Conservation (phyloP, 2,329 filamentous ascomycete genomes). For the Clarireedia homoeocarpa region DNA sequence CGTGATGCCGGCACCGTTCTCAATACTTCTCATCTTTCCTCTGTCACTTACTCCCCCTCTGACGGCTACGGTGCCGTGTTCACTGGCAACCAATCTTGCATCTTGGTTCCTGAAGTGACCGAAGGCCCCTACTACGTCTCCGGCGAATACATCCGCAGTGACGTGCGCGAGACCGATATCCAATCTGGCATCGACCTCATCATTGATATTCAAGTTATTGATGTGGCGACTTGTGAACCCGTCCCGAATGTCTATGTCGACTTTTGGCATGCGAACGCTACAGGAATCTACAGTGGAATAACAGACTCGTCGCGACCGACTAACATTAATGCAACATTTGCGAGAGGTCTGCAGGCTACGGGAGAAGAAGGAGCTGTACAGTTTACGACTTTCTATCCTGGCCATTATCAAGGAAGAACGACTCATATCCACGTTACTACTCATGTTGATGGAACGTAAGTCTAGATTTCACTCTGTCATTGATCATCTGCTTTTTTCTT, state of each 20-base stretch:
- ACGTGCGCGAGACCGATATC: constrained; percentile 33
- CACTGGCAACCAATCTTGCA: constrained; percentile 23
- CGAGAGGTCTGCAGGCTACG: constrained; percentile 36
- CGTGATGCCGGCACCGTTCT: constrained; percentile 13
- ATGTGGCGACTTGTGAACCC: constrained; percentile 45
- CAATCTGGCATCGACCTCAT: constrained; percentile 26
- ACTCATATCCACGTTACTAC: constrained; percentile 43
- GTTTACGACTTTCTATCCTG: constrained; percentile 37
- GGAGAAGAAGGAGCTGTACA: constrained; percentile 35
- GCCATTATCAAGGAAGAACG: constrained; percentile 38
- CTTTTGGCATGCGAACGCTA: constrained; percentile 42
- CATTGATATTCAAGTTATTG: constrained; percentile 45
- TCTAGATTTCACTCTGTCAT: background rate
- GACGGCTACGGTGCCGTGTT: constrained; percentile 29
- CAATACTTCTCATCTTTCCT: constrained; percentile 15
- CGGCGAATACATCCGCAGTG: constrained; percentile 42
- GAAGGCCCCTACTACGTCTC: constrained; percentile 37
- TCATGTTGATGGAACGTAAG: constrained; percentile 32
- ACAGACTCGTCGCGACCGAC: constrained; percentile 30
- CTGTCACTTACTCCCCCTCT: constrained; percentile 26
- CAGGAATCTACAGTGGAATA: constrained; percentile 44
- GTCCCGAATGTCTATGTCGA: constrained; percentile 42
- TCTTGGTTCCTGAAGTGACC: constrained; percentile 29
- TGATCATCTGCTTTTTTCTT: background rate
- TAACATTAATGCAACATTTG: constrained; percentile 35